Percentiles rank a stretch among this genome's conserved stretches.
These are phyloP conservation scores for Copromyces sp. DNA, from an alignment of 495 filamentous ascomycete genomes.

Conservation along the genomic window DNA sequence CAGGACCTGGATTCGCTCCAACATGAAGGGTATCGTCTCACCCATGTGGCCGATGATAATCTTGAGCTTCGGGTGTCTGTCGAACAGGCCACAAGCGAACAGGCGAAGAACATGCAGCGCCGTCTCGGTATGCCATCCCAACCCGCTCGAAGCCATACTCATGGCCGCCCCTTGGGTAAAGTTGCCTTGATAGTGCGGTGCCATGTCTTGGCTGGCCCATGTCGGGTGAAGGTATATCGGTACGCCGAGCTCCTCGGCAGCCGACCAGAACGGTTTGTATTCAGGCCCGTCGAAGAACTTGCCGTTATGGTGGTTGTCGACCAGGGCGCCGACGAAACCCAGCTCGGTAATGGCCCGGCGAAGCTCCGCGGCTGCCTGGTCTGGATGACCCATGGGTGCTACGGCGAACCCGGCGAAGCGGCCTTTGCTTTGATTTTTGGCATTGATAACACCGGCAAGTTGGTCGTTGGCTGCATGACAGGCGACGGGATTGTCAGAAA, in stretches of 20 bases:
- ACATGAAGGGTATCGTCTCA: conserved; percentile 54
- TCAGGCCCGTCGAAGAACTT: conserved; percentile 36
- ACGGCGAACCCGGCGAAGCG: conserved; percentile 47
- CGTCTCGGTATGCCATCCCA: conserved; percentile 38
- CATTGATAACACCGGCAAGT: conserved; percentile 35
- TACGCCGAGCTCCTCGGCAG: conserved; percentile 41
- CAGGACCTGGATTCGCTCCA: conserved; percentile 48
- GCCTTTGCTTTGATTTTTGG: conserved; percentile 20
- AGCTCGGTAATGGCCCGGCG: conserved; percentile 34
- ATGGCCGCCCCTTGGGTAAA: conserved; percentile 27
- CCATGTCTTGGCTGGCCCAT: conserved; percentile 25
- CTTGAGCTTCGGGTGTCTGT: conserved; percentile 45
- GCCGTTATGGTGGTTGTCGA: conserved; percentile 44
- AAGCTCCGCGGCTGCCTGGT: conserved; percentile 38
- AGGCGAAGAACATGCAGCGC: conserved; percentile 31
- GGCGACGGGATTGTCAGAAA: conserved; percentile 18
- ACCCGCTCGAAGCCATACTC: conserved; percentile 27
- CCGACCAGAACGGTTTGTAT: conserved; percentile 38
- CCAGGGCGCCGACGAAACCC: conserved; percentile 46
- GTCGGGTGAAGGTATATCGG: conserved; percentile 51
- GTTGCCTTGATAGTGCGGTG: conserved; percentile 31
- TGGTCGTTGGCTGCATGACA: conserved; percentile 43
- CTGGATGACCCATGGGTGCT: conserved; percentile 38
- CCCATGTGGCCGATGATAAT: conserved; percentile 59
- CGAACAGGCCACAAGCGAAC: conserved; percentile 33